phyloP scores from a whole-genome alignment of 1,284 basidiomycete species.

The Cutaneotrichosporon sp. region DNA sequence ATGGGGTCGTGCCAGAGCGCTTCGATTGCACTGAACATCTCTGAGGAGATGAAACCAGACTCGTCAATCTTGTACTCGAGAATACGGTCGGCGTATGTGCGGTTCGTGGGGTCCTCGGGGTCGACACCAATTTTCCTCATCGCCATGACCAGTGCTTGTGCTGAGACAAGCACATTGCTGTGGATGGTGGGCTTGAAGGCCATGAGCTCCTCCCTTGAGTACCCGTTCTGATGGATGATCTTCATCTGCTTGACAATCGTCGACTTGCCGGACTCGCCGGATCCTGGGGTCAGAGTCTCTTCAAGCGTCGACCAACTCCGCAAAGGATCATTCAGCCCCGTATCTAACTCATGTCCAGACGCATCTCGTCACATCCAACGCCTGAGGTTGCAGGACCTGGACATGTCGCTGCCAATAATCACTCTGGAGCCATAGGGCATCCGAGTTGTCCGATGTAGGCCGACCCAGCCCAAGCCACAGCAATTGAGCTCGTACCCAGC shows the following conservation, averaged over 20 bases:
- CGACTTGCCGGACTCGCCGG: slow-evolving; percentile 86
- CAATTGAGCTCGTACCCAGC: too few relatives aligned
- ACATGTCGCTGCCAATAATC: too few relatives aligned
- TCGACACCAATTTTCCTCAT: slow-evolving; percentile 85
- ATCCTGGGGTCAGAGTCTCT: slow-evolving; percentile 50
- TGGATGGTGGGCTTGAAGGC: slow-evolving; percentile 67
- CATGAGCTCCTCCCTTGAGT: slow-evolving; percentile 71
- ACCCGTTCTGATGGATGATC: slow-evolving; percentile 95
- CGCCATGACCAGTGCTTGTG: slow-evolving; percentile 81
- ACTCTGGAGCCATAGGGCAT: too few relatives aligned
- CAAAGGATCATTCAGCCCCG: too few relatives aligned
- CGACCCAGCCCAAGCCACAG: too few relatives aligned
- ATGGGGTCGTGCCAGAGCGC: slow-evolving; percentile 87
- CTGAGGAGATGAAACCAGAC: slow-evolving; percentile 44
- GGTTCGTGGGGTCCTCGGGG: slow-evolving; percentile 69
- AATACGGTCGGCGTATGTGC: slow-evolving; percentile 56
- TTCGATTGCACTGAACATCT: slow-evolving; percentile 70
- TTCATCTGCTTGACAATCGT: slow-evolving; percentile 99
- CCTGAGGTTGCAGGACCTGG: too few relatives aligned
- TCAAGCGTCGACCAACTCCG: too few relatives aligned
- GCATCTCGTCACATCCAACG: too few relatives aligned
- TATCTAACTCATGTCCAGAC: too few relatives aligned
- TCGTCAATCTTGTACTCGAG: slow-evolving; percentile 53
- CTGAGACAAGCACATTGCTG: slow-evolving; percentile 72
- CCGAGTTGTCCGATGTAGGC: too few relatives aligned